Base-by-base conservation (phyloP, 1,284 basidiomycete species). In the Entoloma clypeatum region DNA sequence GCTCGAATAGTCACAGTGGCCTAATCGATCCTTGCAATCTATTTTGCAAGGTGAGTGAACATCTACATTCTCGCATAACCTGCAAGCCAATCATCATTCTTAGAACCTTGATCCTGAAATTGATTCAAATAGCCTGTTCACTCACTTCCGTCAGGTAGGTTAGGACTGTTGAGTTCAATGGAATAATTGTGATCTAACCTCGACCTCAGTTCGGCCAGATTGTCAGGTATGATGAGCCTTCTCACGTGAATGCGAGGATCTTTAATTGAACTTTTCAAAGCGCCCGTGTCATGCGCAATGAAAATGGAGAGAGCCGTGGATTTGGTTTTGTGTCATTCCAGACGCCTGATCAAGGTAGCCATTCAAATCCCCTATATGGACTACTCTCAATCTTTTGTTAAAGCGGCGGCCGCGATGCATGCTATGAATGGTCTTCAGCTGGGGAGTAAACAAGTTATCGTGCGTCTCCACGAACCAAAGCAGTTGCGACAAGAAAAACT, bases 251-350 rank as follows among this genome's bases (percentile, higher is more conserved):
- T 26, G 28, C 25, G n/a, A 17, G 26, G 18, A 27, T 18, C 16
- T 9, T 38, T 40, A 19, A 32, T 18, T n/a, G n/a, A 17, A 33
- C 36, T 21, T 19, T 21, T 32, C 3, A 42, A 45, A 92, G 92
- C 59, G 92, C 92, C 18, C 81, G 92, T 44, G 90, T 97, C 36
- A 96, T 96, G 93, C 80, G 90, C 17, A 92, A 92, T 56, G 86
- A 92, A 52, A 68, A 57, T 36, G 86, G 88, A 16, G 80, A 86
- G 40, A 90, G 86, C 60, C 83, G 90, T 43, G 92, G 92, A 4
- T 97, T 95, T 58, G 93, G 93, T n/a, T 98, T 97, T 57, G 94
- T 97, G 43, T 91, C 87, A 18, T 97, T 71, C 65, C 82, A 89
- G 56, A 76, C 77, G 9, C 86, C 91, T 9, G 81, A 86, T 50